Conservation (phyloP, 192 early-diverging fungal genomes). For the Gonapodya prolifera region DNA sequence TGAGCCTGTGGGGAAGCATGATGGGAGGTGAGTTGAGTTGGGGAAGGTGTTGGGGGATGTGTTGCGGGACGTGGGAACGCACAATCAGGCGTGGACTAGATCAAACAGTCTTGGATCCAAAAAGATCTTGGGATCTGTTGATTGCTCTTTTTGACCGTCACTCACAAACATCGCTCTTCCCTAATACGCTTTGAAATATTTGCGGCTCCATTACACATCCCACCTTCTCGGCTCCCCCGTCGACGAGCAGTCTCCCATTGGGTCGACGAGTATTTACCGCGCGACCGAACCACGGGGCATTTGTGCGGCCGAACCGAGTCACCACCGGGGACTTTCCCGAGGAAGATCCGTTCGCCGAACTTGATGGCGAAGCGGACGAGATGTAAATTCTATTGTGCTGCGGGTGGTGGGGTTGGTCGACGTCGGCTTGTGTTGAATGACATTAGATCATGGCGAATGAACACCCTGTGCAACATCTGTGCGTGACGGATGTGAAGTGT, state of each 20-base stretch:
- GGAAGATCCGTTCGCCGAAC: slow-evolving; percentile 54
- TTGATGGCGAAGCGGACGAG: slow-evolving; percentile 50
- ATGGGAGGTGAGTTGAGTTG: slow-evolving; percentile 49
- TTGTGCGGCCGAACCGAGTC: slow-evolving; percentile 85
- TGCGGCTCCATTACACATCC: slow-evolving; percentile 27
- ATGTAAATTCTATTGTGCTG: too few relatives aligned
- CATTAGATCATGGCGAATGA: too few relatives aligned
- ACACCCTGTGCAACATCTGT: too few relatives aligned
- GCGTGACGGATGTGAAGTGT: too few relatives aligned
- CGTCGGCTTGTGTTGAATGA: too few relatives aligned
- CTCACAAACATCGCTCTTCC: too few relatives aligned
- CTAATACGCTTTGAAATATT: neutral
- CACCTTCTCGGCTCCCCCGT: too few relatives aligned
- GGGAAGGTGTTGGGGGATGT: neutral
- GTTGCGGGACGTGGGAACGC: neutral
- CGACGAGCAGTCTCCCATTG: slow-evolving; percentile 38
- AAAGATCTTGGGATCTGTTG: too few relatives aligned
- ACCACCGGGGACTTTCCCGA: slow-evolving; percentile 86
- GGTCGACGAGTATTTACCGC: slow-evolving; percentile 40
- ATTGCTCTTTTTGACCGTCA: too few relatives aligned
- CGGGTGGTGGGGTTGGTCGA: too few relatives aligned
- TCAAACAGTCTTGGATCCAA: too few relatives aligned
- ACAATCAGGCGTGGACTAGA: too few relatives aligned
- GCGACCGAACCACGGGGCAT: slow-evolving; percentile 61
- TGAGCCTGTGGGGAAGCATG: slow-evolving; percentile 90